phyloP scores from a whole-genome alignment of 2,329 filamentous ascomycete species.

The Thermomyces lanuginosus region DNA sequence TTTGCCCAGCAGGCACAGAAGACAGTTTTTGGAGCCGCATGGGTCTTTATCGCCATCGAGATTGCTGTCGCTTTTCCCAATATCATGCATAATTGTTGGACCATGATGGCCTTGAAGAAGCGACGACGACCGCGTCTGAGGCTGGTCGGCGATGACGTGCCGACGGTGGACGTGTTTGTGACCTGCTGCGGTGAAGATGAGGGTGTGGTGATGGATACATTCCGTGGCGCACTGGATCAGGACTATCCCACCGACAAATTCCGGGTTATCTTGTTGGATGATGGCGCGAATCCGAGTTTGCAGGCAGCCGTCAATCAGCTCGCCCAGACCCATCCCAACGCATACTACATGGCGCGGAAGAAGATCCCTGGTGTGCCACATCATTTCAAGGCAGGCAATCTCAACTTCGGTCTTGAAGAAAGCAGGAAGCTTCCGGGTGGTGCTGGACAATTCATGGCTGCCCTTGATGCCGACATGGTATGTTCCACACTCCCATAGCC shows the following conservation, averaged over 20 bases:
- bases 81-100: constrained; percentile 42
- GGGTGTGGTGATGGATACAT: constrained; percentile 26
- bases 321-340: constrained; percentile 20
- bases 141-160: constrained; percentile 16
- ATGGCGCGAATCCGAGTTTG: constrained; percentile 20
- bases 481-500: constrained; percentile 4
- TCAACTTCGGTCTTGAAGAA: constrained; percentile 43
- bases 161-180: constrained; percentile 29
- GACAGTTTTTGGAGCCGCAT: constrained; percentile 34
- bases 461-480: constrained; percentile 49
- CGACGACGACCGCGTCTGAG: constrained; percentile 36
- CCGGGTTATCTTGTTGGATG: constrained; percentile 26
- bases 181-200: constrained; percentile 30
- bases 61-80: constrained; percentile 38
- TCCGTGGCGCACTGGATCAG: constrained; percentile 21
- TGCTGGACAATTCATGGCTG: constrained; percentile 43
- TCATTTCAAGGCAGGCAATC: constrained; percentile 49
- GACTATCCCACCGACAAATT: constrained; percentile 26
- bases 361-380: constrained; percentile 26
- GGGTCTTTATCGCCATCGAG: constrained; percentile 42
- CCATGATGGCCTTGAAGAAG: constrained; percentile 41
- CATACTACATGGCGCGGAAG: constrained; percentile 28
- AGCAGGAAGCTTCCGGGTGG: constrained; percentile 37
- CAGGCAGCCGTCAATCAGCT: constrained; percentile 21
- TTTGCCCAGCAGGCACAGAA: constrained; percentile 30